These are phyloP conservation scores for Primulina huaijiensis DNA, from an alignment of 257 asterid genomes.

Conservation along the genomic window DNA sequence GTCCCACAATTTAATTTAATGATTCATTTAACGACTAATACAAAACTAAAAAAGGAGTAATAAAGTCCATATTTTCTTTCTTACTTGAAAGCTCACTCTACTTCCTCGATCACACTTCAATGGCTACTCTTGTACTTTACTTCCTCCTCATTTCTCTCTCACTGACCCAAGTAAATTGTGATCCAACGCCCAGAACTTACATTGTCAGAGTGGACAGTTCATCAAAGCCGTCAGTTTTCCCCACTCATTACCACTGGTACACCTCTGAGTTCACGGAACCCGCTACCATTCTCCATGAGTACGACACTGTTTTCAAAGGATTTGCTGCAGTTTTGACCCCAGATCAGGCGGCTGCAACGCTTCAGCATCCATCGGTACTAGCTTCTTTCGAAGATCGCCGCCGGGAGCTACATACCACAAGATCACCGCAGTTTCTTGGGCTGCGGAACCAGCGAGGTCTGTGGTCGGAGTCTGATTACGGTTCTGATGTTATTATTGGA, in stretches of 20 bases:
- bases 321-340: conserved; percentile 80
- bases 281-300: conserved; percentile 68
- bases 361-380: conserved; percentile 67
- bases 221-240: conserved; percentile 82
- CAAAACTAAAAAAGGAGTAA: too few relatives aligned
- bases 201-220: conserved; percentile 62
- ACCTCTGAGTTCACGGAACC: conserved; percentile 70
- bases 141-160: conserved; percentile 13
- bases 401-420: conserved; percentile 84
- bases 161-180: conserved; percentile 27
- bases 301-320: conserved; percentile 88
- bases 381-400: conserved; percentile 78
- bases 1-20: too few relatives aligned
- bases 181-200: conserved; percentile 60
- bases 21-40: too few relatives aligned
- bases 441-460: conserved; percentile 81
- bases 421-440: conserved; percentile 97
- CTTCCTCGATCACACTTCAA: conserved; percentile 16
- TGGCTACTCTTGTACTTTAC: conserved; percentile 34
- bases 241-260: conserved; percentile 93
- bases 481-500: conserved; percentile 82
- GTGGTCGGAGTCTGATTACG: conserved; percentile 93
- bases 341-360: conserved; percentile 53
- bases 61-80: conserved; percentile 17
- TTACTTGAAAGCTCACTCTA: conserved; percentile 21